Conservation (phyloP, 1,139 yeast species). For the Suhomyces maxii region DNA sequence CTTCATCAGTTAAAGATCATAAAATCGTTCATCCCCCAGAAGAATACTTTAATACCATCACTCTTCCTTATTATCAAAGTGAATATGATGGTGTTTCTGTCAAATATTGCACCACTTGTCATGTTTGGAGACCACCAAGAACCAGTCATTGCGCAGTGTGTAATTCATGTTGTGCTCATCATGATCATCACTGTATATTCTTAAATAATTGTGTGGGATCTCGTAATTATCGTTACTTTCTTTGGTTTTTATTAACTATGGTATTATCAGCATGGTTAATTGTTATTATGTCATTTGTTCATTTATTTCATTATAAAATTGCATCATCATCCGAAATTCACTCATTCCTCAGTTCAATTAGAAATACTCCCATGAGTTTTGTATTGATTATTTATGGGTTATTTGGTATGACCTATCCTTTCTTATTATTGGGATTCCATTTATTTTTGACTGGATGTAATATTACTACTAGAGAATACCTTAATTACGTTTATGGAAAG, state of each 20-base stretch:
- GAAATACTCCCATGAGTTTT: conserved; percentile 42
- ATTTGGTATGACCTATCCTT: conserved; percentile 53
- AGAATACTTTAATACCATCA: conserved; percentile 60
- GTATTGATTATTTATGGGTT: conserved; percentile 49
- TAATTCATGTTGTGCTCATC: conserved; percentile 44
- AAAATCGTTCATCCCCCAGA: conserved; percentile 46
- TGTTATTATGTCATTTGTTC: conserved; percentile 27
- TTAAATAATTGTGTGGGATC: conserved; percentile 44
- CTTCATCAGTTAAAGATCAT: conserved; percentile 17
- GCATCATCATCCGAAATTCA: background rate
- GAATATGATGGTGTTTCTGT: conserved; percentile 38
- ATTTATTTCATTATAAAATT: conserved; percentile 21
- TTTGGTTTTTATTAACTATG: conserved; percentile 38
- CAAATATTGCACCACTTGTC: conserved; percentile 47
- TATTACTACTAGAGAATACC: conserved; percentile 69
- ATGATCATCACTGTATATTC: conserved; percentile 45
- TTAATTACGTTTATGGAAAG: conserved; percentile 37
- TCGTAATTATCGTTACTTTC: conserved; percentile 36
- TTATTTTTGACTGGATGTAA: conserved; percentile 54
- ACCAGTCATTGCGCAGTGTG: conserved; percentile 46
- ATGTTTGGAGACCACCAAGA: conserved; percentile 49
- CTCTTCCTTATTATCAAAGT: conserved; percentile 48
- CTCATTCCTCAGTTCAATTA: conserved; percentile 4
- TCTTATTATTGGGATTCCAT: conserved; percentile 54
- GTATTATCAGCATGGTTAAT: conserved; percentile 25